Percentiles rank a stretch among this genome's conserved stretches.
Evolutionary conservation across 257 asterid species (phyloP).

Genomic region (Coffea eugenioides): DNA sequence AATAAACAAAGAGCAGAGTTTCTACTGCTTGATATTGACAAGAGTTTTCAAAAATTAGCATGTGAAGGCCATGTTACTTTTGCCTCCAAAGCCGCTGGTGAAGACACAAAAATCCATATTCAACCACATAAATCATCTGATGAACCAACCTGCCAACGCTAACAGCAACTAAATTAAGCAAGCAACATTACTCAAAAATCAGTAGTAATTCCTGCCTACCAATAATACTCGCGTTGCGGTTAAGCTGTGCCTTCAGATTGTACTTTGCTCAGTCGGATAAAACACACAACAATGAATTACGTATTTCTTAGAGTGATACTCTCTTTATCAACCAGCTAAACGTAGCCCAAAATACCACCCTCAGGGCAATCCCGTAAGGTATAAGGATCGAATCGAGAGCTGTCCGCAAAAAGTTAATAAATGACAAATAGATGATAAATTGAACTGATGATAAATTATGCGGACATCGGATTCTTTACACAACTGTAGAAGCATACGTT

Average conservation of each 20-base stretch:
- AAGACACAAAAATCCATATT: conserved; percentile 3
- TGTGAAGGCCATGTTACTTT: conserved; percentile 40
- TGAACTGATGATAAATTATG: background rate
- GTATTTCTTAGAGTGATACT: background rate
- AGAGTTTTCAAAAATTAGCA: conserved; percentile 15
- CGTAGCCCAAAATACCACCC: background rate
- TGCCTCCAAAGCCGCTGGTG: conserved; percentile 17
- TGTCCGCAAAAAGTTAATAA: background rate
- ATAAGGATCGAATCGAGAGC: background rate
- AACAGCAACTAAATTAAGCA: background rate
- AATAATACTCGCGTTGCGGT: background rate
- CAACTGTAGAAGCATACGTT: background rate
- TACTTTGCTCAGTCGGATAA: background rate
- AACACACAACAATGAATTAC: background rate
- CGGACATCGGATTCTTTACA: background rate
- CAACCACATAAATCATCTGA: background rate
- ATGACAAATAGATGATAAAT: background rate
- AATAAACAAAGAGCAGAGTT: conserved; percentile 20
- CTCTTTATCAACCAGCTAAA: background rate
- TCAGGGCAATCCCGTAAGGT: background rate
- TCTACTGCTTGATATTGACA: conserved; percentile 16
- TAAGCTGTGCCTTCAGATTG: background rate
- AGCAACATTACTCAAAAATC: background rate
- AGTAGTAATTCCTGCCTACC: background rate
- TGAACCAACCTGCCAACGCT: background rate